These are phyloP conservation scores for Zalaria sp. DNA, from an alignment of 2,329 filamentous ascomycete species.

Conservation along the genomic window DNA sequence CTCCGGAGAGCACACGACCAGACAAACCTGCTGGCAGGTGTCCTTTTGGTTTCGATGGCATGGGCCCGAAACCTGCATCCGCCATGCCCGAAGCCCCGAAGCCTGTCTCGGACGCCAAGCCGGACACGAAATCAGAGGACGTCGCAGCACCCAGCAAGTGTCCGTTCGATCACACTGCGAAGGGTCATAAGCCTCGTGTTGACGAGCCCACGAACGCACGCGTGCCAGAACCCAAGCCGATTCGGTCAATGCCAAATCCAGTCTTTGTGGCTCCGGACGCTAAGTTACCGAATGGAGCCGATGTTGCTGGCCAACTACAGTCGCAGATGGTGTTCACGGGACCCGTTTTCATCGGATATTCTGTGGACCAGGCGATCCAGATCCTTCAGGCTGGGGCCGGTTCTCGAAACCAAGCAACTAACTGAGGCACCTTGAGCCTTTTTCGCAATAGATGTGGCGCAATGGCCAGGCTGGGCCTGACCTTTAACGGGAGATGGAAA, in stretches of 20 bases:
- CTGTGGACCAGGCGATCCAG: conserved; percentile 64
- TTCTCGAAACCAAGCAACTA: no score
- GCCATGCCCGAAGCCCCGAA: not conserved
- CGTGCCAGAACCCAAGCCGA: not conserved
- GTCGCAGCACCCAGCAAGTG: conserved; percentile 8
- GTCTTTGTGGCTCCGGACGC: not conserved
- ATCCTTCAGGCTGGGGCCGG: conserved; percentile 42
- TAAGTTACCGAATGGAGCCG: conserved; percentile 1
- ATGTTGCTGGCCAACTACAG: conserved; percentile 7
- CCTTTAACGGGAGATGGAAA: no score
- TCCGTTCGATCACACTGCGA: no score
- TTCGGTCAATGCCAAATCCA: no score
- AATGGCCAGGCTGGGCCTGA: no score
- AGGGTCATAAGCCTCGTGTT: no score
- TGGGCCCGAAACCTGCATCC: not conserved
- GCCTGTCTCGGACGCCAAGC: not conserved
- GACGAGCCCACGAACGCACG: not conserved
- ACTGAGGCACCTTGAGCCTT: no score
- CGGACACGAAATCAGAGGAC: not conserved
- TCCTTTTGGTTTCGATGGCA: conserved; percentile 32
- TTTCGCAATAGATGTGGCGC: no score
- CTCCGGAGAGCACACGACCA: not conserved
- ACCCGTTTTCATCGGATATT: conserved; percentile 87
- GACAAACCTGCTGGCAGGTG: conserved; percentile 33
- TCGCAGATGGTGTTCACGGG: conserved; percentile 81